Evolutionary conservation across 2,329 filamentous ascomycete genomes (phyloP).

Genomic region (Paecilomyces fulvus): DNA sequence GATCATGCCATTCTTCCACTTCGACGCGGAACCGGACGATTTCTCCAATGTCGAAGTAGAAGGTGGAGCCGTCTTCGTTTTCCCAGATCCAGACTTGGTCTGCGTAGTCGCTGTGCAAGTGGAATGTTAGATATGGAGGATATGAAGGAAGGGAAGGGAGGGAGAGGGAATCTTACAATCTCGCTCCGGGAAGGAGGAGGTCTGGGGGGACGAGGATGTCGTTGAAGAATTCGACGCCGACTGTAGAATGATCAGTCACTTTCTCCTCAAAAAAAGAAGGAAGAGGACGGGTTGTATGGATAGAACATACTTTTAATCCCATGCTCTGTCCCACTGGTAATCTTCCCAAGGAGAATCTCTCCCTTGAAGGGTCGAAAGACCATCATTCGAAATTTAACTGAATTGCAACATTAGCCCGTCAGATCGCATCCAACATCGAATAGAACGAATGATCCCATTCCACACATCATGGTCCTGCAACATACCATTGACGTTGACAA

Average conservation of each 20-base stretch:
- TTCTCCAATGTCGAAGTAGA: conserved; percentile 87
- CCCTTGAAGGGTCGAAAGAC: conserved; percentile 95
- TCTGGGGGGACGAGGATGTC: conserved; percentile 75
- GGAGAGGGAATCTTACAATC: conserved; percentile 53
- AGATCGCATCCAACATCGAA: background rate
- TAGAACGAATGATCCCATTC: too few relatives aligned
- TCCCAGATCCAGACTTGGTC: conserved; percentile 83
- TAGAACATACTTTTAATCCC: conserved; percentile 59
- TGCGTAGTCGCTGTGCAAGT: conserved; percentile 52
- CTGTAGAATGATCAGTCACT: conserved; percentile 28
- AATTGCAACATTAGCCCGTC: background rate
- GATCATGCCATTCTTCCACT: conserved; percentile 84
- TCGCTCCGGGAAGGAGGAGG: conserved; percentile 65
- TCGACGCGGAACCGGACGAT: conserved; percentile 79
- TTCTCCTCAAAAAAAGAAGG: conserved; percentile 4
- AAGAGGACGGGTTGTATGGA: background rate
- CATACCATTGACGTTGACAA: conserved; percentile 87
- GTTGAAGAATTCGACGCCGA: conserved; percentile 87
- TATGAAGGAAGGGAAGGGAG: conserved; percentile 7
- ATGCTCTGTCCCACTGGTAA: conserved; percentile 62
- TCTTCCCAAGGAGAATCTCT: conserved; percentile 79
- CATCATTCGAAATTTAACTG: conserved; percentile 85
- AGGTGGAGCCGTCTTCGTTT: conserved; percentile 58
- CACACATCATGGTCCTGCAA: background rate
- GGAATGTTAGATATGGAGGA: conserved; percentile 3